Conservation (phyloP, 441 rosid species). For the Omphalea diandra region DNA sequence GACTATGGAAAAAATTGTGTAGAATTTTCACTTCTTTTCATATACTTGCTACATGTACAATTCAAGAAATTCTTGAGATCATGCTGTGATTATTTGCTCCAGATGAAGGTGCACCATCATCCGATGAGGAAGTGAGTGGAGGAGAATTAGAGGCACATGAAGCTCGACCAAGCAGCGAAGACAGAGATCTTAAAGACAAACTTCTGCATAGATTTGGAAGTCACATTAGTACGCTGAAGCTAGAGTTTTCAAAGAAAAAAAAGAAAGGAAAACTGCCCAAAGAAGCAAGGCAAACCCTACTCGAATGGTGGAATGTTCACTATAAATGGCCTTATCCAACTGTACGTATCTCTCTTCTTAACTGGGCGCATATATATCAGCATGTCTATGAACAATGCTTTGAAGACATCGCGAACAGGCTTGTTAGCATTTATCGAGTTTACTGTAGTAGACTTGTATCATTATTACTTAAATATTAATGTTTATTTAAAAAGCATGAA, state of each 20-base stretch:
- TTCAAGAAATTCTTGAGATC: conserved; percentile 2
- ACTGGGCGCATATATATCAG: background rate
- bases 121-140: conserved; percentile 79
- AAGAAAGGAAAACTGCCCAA: conserved; percentile 98
- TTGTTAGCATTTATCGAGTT: background rate
- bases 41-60: background rate
- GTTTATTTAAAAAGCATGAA: too few species aligned
- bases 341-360: conserved; percentile 38
- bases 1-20: background rate
- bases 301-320: conserved; percentile 94
- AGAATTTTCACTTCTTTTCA: background rate
- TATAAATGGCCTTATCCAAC: conserved; percentile 99
- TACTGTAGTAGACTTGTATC: background rate
- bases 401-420: background rate
- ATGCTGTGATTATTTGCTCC: conserved; percentile 5
- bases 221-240: conserved; percentile 78
- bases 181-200: conserved; percentile 63
- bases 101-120: conserved; percentile 72
- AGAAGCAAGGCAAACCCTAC: conserved; percentile 93
- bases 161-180: conserved; percentile 45
- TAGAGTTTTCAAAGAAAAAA: conserved; percentile 93
- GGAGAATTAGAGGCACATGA: conserved; percentile 61
- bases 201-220: conserved; percentile 78
- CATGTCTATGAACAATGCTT: background rate
- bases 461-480: too few species aligned